Evolutionary conservation across 352 stramenopile species (phyloP), one percentile per base, ranked within the genome.

Genomic region (Globisporangium lucens): DNA sequence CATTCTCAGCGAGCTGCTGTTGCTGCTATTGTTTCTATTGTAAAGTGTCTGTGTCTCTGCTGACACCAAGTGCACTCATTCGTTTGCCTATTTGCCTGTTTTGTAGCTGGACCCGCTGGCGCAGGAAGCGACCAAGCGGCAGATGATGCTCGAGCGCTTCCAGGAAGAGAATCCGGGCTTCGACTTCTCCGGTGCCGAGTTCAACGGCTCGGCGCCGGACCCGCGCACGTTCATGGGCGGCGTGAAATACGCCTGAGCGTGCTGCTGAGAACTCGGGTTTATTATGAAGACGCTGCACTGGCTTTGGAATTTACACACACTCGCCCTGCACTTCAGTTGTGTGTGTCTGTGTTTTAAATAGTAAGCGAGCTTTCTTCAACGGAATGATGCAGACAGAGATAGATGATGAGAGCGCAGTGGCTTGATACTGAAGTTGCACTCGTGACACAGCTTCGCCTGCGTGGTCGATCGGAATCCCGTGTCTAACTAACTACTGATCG

Each of bases 161-260:
- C 95, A 99, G 75, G 94, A 99, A 73, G 97, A 99, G 76, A 97
- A 99, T 78, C 96, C 97, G n/a, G 97, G 97, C 30, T 99, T 99
- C 71, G 97, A 99, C 67, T 99, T 99, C 84, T 97, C 94, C 13
- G 91, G 96, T 61, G 97, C 97, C 33, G 89, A 98, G 68, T 99
- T 99, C 72, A 99, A 98, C 79, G 97, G 97, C 5, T 74, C 87
- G 35, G 96, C 97, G 10, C 97, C 97, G 2, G 95, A 99, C 76
- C 90, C 97, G 20, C 84, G 94, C 63, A 98, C 86, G 20, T 99
- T 99, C 72, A 99, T 99, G 97, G 97, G 97, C 36, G 97, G 97
- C 29, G 89, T 97, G 35, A 93, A 93, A 68, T 97, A 96, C 76
- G 80, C 81, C 9, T 96, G n/a, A 56, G 58, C 15, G 58, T 4